Evolutionary conservation across 768 basidiomycete species (phyloP), one percentile per base, ranked within the genome.

Genomic region (Ramaria sp.): DNA sequence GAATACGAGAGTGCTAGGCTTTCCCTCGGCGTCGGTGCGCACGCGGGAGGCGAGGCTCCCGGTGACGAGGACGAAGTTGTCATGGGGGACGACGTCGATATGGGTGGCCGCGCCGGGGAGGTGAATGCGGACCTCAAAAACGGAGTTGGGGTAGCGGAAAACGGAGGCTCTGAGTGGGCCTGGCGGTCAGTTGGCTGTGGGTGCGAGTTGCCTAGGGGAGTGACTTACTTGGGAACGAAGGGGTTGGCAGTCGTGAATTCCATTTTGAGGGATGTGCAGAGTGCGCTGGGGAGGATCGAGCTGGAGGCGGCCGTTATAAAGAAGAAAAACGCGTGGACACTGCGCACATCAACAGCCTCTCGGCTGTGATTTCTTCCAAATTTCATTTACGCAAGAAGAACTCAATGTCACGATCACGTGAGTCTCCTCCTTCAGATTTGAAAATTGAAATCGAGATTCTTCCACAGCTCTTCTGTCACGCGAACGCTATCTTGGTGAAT

Each of bases 101-200:
- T 55, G 41, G 7, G 54, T 19, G n/a, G 37, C 43, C 6, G 45
- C 54, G 27, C 54, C 54, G 7, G 41, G 54, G 27, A 55, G 30
- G 54, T 55, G 54, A 27, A 55, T n/a, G 17, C 37, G 42, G 39
- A 31, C 37, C 42, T 55, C 54, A 43, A 55, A 55, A 4, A 33
- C n/a, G 45, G 27, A n/a, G 19, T 43, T 47, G 3, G 54, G 11
- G 41, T 33, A 38, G 30, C 43, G 39, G 22, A 55, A 3, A 31
- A 55, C 30, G n/a, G 54, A 47, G 20, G 43, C 43, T 33, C 54
- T 55, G 45, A 33, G 27, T 27, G 2, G 27, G 2, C 27, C 3
- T 27, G 27, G n/a, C 27, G 27, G 2, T 27, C 5, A 27, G 27
- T 27, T 2, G 27, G 27, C 27, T 5, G 27, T 27, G 17, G 17